Evolutionary conservation across 2,329 filamentous ascomycete genomes (phyloP), one percentile per base, ranked within the genome.

Genomic region (Fusarium sp.): DNA sequence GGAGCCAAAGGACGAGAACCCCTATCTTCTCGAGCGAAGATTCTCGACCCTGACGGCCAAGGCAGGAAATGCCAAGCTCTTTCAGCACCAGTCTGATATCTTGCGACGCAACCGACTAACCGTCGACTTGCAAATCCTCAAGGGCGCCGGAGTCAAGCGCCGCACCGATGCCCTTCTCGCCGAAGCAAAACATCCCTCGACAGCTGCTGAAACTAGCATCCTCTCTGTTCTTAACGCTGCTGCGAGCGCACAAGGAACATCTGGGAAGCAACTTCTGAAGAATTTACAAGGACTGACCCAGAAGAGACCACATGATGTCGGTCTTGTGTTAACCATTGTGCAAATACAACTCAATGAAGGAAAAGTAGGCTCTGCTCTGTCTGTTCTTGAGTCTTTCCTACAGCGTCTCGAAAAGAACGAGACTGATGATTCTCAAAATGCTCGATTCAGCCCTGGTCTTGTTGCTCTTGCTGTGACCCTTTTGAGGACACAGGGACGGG

Each of bases 371-470:
- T 91, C 92, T 8, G 96, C 96, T 9, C 89, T 95, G 40, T 85
- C 87, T n/a, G 86, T 94, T 10, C 85, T 98, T 5, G 93, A 97
- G 79, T 85, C 88, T 3, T 95, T 96, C 79, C 88, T 97, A 62
- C 88, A 88, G 70, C 88, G 88, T 15, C 86, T 97, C 3, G 93
- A 96, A 76, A 83, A 89, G 53, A 90, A 89, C 6, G 86, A 81
- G 10, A 84, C 85, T 2, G 79, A 87, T 5, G 85, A 88, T 21
- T 87, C 92, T 65, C 86, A 90, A 64, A 91, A 95, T 75, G 89
- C 93, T 32, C 92, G 95, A 16, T 96, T 92, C 81, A 92, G 94
- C 32, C 96, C 96, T 0, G 96, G 96, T 5, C 86, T 99, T 3
- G 88, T 98, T 33, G 94, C 94, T 2, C 86, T 96, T 4, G 86